These are phyloP conservation scores for Neonectria faginata DNA, from an alignment of 2,329 filamentous ascomycete genomes.

Conservation along the genomic window DNA sequence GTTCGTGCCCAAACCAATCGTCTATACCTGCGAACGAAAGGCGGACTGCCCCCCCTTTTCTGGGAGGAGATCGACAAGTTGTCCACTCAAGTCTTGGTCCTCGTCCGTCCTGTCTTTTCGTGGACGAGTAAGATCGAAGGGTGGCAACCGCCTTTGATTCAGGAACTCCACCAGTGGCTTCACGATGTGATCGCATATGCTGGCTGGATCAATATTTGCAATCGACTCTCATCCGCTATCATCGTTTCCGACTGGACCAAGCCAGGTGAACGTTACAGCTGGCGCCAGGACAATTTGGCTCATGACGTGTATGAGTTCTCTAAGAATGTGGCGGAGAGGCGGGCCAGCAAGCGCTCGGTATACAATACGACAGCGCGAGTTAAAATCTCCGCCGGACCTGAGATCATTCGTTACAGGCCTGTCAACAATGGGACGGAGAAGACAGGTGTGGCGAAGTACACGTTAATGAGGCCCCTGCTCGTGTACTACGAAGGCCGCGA, in stretches of 20 bases:
- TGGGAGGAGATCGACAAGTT: slow-evolving; percentile 49
- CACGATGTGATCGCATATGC: slow-evolving; percentile 48
- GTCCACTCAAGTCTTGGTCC: slow-evolving; percentile 34
- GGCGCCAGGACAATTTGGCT: slow-evolving; percentile 39
- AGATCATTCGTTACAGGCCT: slow-evolving; percentile 40
- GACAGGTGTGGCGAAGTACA: slow-evolving; percentile 36
- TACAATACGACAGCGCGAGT: slow-evolving; percentile 41
- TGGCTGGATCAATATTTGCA: slow-evolving; percentile 47
- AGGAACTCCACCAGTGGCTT: slow-evolving; percentile 41
- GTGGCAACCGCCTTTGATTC: slow-evolving; percentile 19
- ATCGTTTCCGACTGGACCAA: slow-evolving; percentile 44
- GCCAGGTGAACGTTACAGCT: slow-evolving; percentile 45
- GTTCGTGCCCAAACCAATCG: slow-evolving; percentile 44
- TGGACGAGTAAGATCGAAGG: slow-evolving; percentile 31
- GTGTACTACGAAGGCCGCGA: slow-evolving; percentile 47
- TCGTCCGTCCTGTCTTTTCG: slow-evolving; percentile 44
- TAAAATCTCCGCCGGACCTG: slow-evolving; percentile 48
- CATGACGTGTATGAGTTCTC: slow-evolving; percentile 35
- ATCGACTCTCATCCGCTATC: slow-evolving; percentile 42
- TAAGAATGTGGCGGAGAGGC: slow-evolving; percentile 17
- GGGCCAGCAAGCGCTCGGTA: slow-evolving; percentile 2
- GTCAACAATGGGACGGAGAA: slow-evolving; percentile 15
- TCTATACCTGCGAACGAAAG: slow-evolving; percentile 37
- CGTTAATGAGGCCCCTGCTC: slow-evolving; percentile 43
- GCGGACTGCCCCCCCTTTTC: slow-evolving; percentile 43